phyloP scores from a whole-genome alignment of 1,284 basidiomycete species.

The Xerocomus amazonicus region DNA sequence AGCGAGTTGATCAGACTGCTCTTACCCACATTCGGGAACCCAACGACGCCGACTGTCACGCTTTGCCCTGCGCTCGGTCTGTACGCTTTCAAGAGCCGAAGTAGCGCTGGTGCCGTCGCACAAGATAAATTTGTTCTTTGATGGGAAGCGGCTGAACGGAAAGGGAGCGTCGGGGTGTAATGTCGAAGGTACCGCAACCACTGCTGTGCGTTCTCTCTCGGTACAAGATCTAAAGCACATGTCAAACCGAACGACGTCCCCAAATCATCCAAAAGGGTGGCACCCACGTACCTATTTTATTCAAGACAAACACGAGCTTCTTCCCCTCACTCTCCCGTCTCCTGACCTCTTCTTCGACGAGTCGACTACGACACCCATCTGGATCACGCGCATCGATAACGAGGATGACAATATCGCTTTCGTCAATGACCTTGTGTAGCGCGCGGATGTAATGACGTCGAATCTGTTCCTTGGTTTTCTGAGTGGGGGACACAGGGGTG shows the following conservation, averaged over 20 bases:
- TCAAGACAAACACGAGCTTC: constrained; percentile 84
- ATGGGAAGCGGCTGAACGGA: constrained; percentile 80
- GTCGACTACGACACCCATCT: constrained; percentile 80
- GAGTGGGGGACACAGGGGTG: constrained; percentile 23
- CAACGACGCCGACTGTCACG: constrained; percentile 91
- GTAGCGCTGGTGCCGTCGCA: constrained; percentile 73
- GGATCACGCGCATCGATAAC: constrained; percentile 92
- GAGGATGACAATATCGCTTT: constrained; percentile 87
- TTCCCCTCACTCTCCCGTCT: constrained; percentile 83
- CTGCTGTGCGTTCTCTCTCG: constrained; percentile 81
- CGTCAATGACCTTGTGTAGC: constrained; percentile 90
- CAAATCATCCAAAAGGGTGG: too few species aligned
- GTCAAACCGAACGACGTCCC: background rate
- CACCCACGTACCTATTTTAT: constrained; percentile 80
- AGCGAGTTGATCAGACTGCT: constrained; percentile 94
- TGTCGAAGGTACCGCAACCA: constrained; percentile 92
- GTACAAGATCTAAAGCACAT: constrained; percentile 72
- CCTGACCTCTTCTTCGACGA: constrained; percentile 89
- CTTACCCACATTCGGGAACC: constrained; percentile 98
- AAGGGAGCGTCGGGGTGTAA: constrained; percentile 90
- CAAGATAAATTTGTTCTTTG: constrained; percentile 81
- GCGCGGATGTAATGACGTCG: constrained; percentile 69
- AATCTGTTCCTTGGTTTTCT: constrained; percentile 65
- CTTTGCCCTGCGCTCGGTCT: constrained; percentile 67
- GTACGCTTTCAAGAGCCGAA: constrained; percentile 91